Evolutionary conservation across 2,329 filamentous ascomycete genomes (phyloP), one percentile per base, ranked within the genome.

Genomic region (Aspergillus japonicus): DNA sequence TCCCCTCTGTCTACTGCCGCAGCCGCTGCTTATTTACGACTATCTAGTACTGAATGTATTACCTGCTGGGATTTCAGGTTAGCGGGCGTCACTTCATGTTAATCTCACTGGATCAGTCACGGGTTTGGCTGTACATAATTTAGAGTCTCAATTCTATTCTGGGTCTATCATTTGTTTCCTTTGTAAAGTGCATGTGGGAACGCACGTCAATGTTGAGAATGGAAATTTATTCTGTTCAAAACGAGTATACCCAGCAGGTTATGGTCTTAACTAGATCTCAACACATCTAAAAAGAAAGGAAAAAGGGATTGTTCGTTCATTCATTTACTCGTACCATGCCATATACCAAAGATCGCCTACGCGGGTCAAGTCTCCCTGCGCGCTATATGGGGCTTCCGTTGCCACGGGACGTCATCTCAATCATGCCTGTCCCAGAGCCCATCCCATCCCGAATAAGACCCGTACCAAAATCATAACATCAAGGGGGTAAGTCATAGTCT

Each of bases 271-370:
- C 26, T 29, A 29, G 26, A 29, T 16, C 12, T 12, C 11, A 3
- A 35, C 2, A 35, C 33, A 35, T 35, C 14, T 35, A 35, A 35
- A 16, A 35, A 5, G 3, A 11, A 6, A 35, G 19, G 23, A 14
- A 50, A 50, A 54, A 52, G 50, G 61, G 64, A 5, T 44, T 8
- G 39, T 62, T 68, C 57, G 61, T 72, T 73, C 70, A 65, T 73
- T 74, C 70, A 64, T 72, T 72, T 66, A 71, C 68, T 73, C 71
- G 58, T 73, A 65, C 66, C 66, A 67, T 64, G 56, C 47, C 56
- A 61, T 52, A 19, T 57, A 54, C 51, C 61, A 64, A 58, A 63
- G 60, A 50, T 56, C 26, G 50, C 23, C 48, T 16, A 12, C 33
- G 33, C 33, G 33, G 33, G 11, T 35, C 5, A 6, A 35, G 33